Base-by-base conservation (phyloP, 805 yeast genomes). In the Kluyveromyces nonfermentans region DNA sequence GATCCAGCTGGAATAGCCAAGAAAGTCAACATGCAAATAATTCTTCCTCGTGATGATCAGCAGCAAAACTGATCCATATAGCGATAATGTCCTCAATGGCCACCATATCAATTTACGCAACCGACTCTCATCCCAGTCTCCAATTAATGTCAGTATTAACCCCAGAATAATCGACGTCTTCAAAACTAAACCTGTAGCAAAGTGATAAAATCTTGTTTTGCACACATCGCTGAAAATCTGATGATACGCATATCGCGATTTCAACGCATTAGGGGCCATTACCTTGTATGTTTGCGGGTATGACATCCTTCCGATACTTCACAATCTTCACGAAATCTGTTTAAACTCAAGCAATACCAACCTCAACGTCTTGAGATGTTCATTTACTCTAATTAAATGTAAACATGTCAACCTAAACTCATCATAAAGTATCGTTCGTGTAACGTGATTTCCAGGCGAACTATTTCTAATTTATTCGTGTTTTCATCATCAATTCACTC, bases 171-270 rank as follows among this genome's bases (percentile, higher is more conserved):
- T 47, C 0, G 68, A 49, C 4, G 56, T 43, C 8, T 62, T 60
- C 30, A 59, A 49, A 8, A 68, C 52, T 41, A 68, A 56, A 30
- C 70, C 60, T 1, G 67, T 54, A 19, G 57, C 63, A 22, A 69
- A 54, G 47, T 65, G 68, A 35, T 64, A 66, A 41, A 70, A 69
- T 33, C 74, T 55, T 1, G 67, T 56, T 35, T 65, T 60, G 45
- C 72, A 68, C 5, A 69, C 55, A 46, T 67, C 71, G 18, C 69
- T 63, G 47, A 70, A 69, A 19, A 69, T 60, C 9, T 64, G 44
- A 41, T 67, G 65, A 47, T 67, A 68, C 36, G 59, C 62, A 42
- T 60, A 67, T 35, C 56, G 52, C 7, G 55, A 46, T 30, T 50
- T 52, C 39, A 51, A 40, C 35, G 51, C 47, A 8, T 41, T 35